Conservation (phyloP, 2,329 filamentous ascomycete genomes). For the Sclerotinia spermophila region DNA sequence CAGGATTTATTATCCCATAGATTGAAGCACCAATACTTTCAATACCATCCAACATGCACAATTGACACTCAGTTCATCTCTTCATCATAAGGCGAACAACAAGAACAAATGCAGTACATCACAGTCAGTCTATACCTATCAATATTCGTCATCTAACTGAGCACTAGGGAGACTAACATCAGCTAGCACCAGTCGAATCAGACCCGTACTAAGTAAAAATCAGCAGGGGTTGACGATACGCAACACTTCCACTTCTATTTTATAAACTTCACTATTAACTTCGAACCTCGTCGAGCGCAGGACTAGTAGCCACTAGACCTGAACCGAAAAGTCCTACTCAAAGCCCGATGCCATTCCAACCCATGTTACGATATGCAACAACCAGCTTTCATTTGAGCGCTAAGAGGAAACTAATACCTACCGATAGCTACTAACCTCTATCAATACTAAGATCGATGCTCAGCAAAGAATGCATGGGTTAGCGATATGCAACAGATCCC, state of each 20-base stretch:
- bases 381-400: background rate
- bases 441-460: too few species aligned
- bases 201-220: background rate
- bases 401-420: background rate
- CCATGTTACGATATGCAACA: background rate
- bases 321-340: background rate
- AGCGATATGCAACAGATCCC: too few species aligned
- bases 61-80: too few species aligned
- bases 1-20: too few species aligned
- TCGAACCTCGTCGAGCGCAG: background rate
- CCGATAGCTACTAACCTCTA: background rate
- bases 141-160: background rate
- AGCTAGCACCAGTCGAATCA: background rate
- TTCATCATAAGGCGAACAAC: too few species aligned
- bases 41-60: too few species aligned
- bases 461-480: too few species aligned
- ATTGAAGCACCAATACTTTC: too few species aligned
- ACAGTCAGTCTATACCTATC: too few species aligned
- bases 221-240: background rate
- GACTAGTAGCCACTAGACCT: background rate
- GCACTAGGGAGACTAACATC: background rate
- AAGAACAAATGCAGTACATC: too few species aligned
- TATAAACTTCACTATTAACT: background rate
- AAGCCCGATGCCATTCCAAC: fast-evolving
- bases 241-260: background rate